A percentile compares a stretch with the other conserved stretches of the same genome.
These are phyloP conservation scores for Penicillium waksmanii DNA, from an alignment of 495 filamentous ascomycete genomes.

Conservation along the genomic window DNA sequence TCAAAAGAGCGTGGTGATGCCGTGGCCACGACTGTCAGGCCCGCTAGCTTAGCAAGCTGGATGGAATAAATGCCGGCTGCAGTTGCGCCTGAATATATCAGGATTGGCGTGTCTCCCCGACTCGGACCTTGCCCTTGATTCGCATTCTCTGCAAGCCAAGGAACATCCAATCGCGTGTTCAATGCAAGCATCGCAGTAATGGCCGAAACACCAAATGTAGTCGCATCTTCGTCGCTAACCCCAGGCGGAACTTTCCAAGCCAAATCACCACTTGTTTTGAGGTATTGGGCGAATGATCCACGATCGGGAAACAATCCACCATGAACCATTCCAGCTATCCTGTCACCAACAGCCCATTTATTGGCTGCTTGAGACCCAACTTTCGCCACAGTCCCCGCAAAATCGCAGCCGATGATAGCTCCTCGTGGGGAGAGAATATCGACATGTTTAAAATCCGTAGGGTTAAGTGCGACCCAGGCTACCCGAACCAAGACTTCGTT, in stretches of 20 bases:
- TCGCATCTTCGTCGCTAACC: constrained; percentile 49
- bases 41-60: neutral
- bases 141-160: neutral
- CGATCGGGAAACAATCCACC: constrained; percentile 25
- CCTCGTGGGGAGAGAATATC: constrained; percentile 31
- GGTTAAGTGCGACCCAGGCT: constrained; percentile 50
- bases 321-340: constrained; percentile 24
- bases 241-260: constrained; percentile 55
- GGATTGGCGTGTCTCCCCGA: constrained; percentile 3
- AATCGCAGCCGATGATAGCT: constrained; percentile 58
- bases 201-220: constrained; percentile 54
- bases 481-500: constrained; percentile 46
- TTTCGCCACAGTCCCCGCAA: constrained; percentile 51
- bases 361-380: constrained; percentile 24
- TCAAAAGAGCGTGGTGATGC: constrained; percentile 30
- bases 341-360: constrained; percentile 42
- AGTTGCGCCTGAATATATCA: constrained; percentile 15
- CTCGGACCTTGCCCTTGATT: neutral
- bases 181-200: constrained; percentile 33
- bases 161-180: neutral
- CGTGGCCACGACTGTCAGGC: constrained; percentile 2
- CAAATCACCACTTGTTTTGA: constrained; percentile 48
- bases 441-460: constrained; percentile 59
- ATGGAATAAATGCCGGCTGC: constrained; percentile 7
- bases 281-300: constrained; percentile 51